phyloP scores from a whole-genome alignment of 2,329 filamentous ascomycete genomes.

The Clonostachys byssicola region DNA sequence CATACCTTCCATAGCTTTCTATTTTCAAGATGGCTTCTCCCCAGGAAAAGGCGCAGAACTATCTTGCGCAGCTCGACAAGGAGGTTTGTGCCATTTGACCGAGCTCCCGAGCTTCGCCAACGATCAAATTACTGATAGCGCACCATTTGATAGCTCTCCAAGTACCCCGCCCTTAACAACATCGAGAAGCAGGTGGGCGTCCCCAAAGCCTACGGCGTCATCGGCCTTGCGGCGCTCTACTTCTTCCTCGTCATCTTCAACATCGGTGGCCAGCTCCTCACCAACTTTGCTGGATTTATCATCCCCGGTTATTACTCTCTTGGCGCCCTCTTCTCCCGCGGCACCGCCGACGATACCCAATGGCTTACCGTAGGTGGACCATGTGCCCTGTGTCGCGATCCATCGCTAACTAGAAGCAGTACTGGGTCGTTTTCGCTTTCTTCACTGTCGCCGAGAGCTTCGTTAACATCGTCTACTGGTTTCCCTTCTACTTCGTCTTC shows the following conservation, averaged over 20 bases:
- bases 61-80: conserved; percentile 75
- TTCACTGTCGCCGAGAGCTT: conserved; percentile 81
- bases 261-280: conserved; percentile 82
- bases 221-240: conserved; percentile 74
- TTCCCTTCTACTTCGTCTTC: conserved; percentile 99
- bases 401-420: conserved; percentile 42
- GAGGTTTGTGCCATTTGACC: conserved; percentile 54
- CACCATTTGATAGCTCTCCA: conserved; percentile 61
- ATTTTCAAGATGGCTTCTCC: conserved; percentile 62
- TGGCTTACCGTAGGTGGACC: conserved; percentile 61
- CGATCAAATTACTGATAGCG: neutral
- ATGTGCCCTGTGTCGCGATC: neutral
- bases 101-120: neutral
- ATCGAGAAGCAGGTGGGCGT: conserved; percentile 80
- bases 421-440: conserved; percentile 84
- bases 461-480: conserved; percentile 85
- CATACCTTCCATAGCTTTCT: too few relatives aligned
- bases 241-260: conserved; percentile 93
- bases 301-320: conserved; percentile 84
- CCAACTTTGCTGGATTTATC: conserved; percentile 80
- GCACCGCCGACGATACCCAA: conserved; percentile 77
- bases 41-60: conserved; percentile 73
- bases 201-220: conserved; percentile 80
- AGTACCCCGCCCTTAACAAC: conserved; percentile 80
- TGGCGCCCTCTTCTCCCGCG: conserved; percentile 66